A percentile compares a stretch with the other conserved stretches of the same genome.
These are phyloP conservation scores for Nakazawaea wyomingensis DNA, from an alignment of 805 yeast genomes.

Conservation along the genomic window DNA sequence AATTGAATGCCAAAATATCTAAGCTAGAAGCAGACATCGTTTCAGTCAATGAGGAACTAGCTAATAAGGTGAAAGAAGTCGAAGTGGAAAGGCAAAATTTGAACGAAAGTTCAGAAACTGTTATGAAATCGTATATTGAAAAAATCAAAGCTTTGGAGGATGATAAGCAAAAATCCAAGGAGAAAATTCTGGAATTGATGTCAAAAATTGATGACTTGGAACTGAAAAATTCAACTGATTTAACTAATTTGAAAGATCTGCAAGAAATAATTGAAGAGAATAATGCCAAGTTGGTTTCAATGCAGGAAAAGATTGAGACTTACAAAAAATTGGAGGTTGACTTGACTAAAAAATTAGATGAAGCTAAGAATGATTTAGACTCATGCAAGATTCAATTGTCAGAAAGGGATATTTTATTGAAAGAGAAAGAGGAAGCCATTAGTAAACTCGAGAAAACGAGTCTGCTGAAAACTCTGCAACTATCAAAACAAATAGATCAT, in stretches of 20 bases:
- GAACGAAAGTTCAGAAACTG: constrained; percentile 44
- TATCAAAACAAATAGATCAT: constrained; percentile 1
- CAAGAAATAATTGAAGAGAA: constrained; percentile 2
- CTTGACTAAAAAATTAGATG: constrained; percentile 8
- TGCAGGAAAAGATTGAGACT: constrained; percentile 7
- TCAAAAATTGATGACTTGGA: constrained; percentile 10
- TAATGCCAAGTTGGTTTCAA: constrained; percentile 5
- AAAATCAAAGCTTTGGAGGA: constrained; percentile 40
- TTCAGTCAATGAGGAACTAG: constrained; percentile 28
- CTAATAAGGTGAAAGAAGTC: constrained; percentile 35
- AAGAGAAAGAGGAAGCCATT: not conserved
- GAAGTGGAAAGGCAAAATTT: constrained; percentile 46
- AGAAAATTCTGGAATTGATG: constrained; percentile 13
- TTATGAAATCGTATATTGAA: constrained; percentile 43
- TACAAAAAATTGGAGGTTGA: constrained; percentile 9
- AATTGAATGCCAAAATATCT: constrained; percentile 13
- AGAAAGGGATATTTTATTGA: not conserved
- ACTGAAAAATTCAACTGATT: not conserved
- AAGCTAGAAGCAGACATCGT: constrained; percentile 26
- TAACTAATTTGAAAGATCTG: not conserved
- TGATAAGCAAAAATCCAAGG: constrained; percentile 15
- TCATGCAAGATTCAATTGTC: not conserved
- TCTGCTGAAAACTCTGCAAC: constrained; percentile 3
- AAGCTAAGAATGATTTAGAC: constrained; percentile 9
- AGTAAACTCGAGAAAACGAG: not conserved